Percentiles rank a stretch among this genome's conserved stretches.
phyloP scores from a whole-genome alignment of 192 early-diverging fungal species.

The Backusella circina region DNA sequence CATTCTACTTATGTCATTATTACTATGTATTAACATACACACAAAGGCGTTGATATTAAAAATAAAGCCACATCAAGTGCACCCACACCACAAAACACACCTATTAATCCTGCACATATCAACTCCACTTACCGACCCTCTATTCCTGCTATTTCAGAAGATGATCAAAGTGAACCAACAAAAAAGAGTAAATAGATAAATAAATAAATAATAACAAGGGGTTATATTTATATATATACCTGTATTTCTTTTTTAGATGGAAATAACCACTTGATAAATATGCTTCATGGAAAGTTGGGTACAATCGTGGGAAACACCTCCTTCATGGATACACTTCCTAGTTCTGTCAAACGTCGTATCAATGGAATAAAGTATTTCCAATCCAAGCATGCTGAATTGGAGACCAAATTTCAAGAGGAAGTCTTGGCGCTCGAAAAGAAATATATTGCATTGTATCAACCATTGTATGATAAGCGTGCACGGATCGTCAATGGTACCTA shows the following conservation, averaged over 20 bases:
- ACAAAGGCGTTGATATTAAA: background rate
- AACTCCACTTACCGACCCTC: constrained; percentile 42
- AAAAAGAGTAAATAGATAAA: background rate
- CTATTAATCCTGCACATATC: constrained; percentile 52
- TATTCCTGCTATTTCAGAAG: constrained; percentile 43
- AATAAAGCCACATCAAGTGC: constrained; percentile 13
- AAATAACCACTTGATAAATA: constrained; percentile 63
- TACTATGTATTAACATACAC: background rate
- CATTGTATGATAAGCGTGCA: constrained; percentile 89
- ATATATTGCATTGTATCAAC: constrained; percentile 80
- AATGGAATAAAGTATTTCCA: constrained; percentile 86
- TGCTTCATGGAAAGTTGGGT: constrained; percentile 75
- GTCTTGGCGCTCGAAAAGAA: constrained; percentile 95
- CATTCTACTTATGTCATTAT: background rate
- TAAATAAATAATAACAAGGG: background rate
- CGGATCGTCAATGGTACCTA: constrained; percentile 70
- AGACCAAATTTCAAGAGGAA: constrained; percentile 90
- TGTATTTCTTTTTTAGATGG: background rate
- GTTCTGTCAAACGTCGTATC: constrained; percentile 79
- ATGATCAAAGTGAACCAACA: constrained; percentile 5
- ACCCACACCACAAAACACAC: constrained; percentile 57
- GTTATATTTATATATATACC: background rate
- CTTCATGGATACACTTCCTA: constrained; percentile 47
- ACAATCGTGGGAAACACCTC: constrained; percentile 71
- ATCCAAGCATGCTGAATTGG: constrained; percentile 83